phyloP scores from a whole-genome alignment of 78 protist genomes.

The Dictyostelium capitatum region DNA sequence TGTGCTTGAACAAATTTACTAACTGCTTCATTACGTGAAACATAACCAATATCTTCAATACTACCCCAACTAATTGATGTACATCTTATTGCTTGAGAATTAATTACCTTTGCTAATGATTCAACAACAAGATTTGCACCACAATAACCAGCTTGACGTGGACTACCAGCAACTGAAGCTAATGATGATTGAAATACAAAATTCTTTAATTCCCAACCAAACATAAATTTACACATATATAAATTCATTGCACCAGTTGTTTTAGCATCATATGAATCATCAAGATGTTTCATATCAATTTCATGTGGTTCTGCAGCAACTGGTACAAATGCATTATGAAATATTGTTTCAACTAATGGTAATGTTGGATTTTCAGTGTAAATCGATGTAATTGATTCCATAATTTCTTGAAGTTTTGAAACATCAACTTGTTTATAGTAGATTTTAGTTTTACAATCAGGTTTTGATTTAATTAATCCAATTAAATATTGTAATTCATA shows the following conservation, averaged over 20 bases:
- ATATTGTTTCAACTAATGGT: neutral
- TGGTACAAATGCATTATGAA: neutral
- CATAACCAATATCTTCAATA: constrained; percentile 14
- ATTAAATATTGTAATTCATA: constrained; percentile 19
- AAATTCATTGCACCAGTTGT: constrained; percentile 74
- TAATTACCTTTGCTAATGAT: constrained; percentile 30
- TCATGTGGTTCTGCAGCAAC: neutral
- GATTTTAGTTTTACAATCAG: neutral
- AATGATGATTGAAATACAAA: constrained; percentile 74
- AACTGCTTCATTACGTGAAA: constrained; percentile 15
- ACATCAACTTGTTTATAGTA: neutral
- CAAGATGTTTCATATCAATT: neutral
- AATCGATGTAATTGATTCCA: too few relatives aligned
- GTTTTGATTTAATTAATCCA: neutral
- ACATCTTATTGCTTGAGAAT: constrained; percentile 11
- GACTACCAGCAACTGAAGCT: neutral
- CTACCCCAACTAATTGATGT: constrained; percentile 70
- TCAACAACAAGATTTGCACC: constrained; percentile 83
- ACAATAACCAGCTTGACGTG: constrained; percentile 72
- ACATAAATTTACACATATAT: neutral
- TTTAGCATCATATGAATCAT: constrained; percentile 29
- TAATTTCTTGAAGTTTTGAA: neutral
- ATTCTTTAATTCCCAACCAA: constrained; percentile 2
- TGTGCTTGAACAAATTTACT: neutral
- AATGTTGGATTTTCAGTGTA: neutral